phyloP scores from a whole-genome alignment of 306 rosid genomes.

The Prosopis cineraria region DNA sequence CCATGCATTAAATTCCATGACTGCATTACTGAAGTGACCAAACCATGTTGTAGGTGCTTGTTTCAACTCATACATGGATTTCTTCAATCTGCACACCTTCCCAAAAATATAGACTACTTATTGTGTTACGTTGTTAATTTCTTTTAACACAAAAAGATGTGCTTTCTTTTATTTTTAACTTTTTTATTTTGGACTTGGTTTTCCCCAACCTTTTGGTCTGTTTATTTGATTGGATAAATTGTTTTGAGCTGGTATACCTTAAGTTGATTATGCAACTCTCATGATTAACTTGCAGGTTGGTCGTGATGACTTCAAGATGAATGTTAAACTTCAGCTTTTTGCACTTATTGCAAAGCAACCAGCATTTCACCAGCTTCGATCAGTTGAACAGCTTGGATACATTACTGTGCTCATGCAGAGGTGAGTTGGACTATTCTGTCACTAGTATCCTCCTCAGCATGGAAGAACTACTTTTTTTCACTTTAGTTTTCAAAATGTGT shows the following conservation, averaged over 20 bases:
- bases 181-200: background rate
- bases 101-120: background rate
- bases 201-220: background rate
- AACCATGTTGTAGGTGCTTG: background rate
- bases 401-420: conserved; percentile 71
- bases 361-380: conserved; percentile 93
- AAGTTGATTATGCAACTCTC: conserved; percentile 23
- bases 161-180: background rate
- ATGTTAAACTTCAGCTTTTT: conserved; percentile 94
- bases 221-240: conserved; percentile 26
- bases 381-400: conserved; percentile 97
- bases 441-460: conserved; percentile 18
- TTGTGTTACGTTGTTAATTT: background rate
- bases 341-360: conserved; percentile 85
- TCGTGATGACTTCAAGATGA: conserved; percentile 76
- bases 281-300: conserved; percentile 63
- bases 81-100: background rate
- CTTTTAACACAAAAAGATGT: background rate
- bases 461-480: conserved; percentile 17
- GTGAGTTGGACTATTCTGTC: conserved; percentile 44
- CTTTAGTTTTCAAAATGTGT: conserved; percentile 33
- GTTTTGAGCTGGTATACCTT: conserved; percentile 9
- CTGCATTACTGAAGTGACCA: background rate
- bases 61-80: background rate
- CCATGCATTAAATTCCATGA: background rate